Percentiles rank a stretch among this genome's conserved stretches.
Evolutionary conservation across 1,284 basidiomycete species (phyloP).

Genomic region (Leucoagaricus sp.): DNA sequence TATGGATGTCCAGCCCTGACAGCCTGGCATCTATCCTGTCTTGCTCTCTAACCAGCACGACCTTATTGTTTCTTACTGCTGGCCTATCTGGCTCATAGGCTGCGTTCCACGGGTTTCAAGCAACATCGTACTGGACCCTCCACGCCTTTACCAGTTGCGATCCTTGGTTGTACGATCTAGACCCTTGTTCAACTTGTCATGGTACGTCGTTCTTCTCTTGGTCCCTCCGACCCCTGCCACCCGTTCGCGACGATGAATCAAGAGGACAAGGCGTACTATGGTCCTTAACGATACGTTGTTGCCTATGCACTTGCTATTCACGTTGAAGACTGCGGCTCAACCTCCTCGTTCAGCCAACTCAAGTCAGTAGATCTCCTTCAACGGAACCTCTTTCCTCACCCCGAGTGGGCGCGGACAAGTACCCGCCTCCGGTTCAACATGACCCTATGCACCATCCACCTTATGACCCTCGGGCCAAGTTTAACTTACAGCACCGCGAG

Average conservation of each 20-base stretch:
- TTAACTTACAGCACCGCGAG: slow-evolving; percentile 39
- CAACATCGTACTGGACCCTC: not conserved
- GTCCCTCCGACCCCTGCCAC: not conserved
- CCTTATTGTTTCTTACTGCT: slow-evolving; percentile 9
- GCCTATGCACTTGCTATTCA: not conserved
- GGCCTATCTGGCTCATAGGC: not conserved
- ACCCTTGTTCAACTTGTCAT: not conserved
- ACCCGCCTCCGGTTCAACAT: slow-evolving; percentile 1
- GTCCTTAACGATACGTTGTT: not conserved
- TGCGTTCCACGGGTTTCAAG: not conserved
- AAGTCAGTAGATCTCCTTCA: slow-evolving; percentile 27
- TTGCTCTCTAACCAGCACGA: slow-evolving; percentile 8
- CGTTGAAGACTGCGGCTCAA: not conserved
- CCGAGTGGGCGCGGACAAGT: slow-evolving; percentile 15
- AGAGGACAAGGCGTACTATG: too few relatives aligned
- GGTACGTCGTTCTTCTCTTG: slow-evolving; percentile 5
- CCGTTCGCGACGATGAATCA: not conserved
- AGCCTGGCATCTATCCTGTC: slow-evolving; percentile 7
- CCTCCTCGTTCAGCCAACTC: slow-evolving; percentile 28
- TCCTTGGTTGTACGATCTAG: not conserved
- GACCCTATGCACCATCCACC: slow-evolving; percentile 8
- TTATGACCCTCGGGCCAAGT: slow-evolving; percentile 8
- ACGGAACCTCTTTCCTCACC: slow-evolving; percentile 22
- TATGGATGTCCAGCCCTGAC: slow-evolving; percentile 7
- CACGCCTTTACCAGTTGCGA: not conserved